Evolutionary conservation across 495 filamentous ascomycete genomes (phyloP), one percentile per base, ranked within the genome.

Genomic region (Penicillium coprophilum): DNA sequence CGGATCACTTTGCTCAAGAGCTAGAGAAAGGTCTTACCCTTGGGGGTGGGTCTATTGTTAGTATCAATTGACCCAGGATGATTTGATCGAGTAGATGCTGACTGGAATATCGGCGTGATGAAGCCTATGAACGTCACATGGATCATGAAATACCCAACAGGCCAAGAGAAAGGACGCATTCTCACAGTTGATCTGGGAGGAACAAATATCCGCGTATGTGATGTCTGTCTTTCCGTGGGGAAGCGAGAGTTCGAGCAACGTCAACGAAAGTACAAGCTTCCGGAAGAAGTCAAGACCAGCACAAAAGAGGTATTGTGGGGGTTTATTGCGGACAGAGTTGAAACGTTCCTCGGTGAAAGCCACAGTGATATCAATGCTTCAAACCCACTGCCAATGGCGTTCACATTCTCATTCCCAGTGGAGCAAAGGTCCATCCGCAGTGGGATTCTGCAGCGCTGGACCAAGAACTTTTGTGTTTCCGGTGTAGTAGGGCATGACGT

Each of bases 91-190:
- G 47, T 50, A 9, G 27, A 32, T 27, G 31, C 41, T 54, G 41
- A 54, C 40, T 34, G 21, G 17, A 9, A 10, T 17, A 8, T n/a
- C 4, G 39, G 23, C 19, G 32, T 58, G 58, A 49, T 24, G 15
- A 40, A 95, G 91, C 93, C 93, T 53, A 97, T 97, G 93, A 95
- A 96, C 74, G 84, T 91, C 32, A 96, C 92, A 41, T 97, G 93
- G 93, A 89, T 91, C 57, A 94, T 91, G 83, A 82, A 79, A 41
- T 84, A 68, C 93, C 93, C 39, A 85, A 84, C 64, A 91, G 93
- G 55, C 23, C 60, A 88, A 59, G 93, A 97, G 72, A 86, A 80
- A n/a, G 93, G 93, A 50, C 90, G 84, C 28, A 91, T 83, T 64
- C 77, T 97, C 48, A 93, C 93, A 50, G 74, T 97, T 11, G 93